These are phyloP conservation scores for Pelargonium australe DNA, from an alignment of 441 rosid species.

Conservation along the genomic window DNA sequence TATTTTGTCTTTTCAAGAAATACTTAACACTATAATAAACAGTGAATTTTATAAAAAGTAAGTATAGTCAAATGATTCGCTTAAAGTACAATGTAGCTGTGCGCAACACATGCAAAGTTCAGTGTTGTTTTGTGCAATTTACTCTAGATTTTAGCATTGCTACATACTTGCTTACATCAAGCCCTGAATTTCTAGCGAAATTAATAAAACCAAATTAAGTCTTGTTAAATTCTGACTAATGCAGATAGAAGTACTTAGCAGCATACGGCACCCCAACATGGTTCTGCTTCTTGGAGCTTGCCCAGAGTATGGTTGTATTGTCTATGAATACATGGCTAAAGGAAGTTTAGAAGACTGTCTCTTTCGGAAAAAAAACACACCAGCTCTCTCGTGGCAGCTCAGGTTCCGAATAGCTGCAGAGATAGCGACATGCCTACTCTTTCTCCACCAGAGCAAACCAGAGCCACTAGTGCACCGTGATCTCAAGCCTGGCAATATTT, in stretches of 20 bases:
- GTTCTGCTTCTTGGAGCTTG: slow-evolving; percentile 82
- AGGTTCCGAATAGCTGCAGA: slow-evolving; percentile 20
- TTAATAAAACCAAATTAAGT: too few relatives aligned
- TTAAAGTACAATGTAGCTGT: too few relatives aligned
- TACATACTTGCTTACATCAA: too few relatives aligned
- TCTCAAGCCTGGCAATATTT: slow-evolving; percentile 18
- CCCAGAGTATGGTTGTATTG: slow-evolving; percentile 70
- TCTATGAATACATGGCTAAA: slow-evolving; percentile 72
- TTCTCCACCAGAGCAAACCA: slow-evolving; percentile 20
- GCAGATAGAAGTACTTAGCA: slow-evolving; percentile 69
- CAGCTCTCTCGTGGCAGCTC: slow-evolving; percentile 54
- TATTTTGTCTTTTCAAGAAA: too few relatives aligned
- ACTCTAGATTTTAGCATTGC: too few relatives aligned
- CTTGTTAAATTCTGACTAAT: background rate
- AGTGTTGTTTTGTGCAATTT: too few relatives aligned
- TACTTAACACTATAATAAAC: too few relatives aligned
- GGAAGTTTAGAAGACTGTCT: slow-evolving; percentile 84
- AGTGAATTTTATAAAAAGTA: too few relatives aligned
- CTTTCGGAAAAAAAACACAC: slow-evolving; percentile 45
- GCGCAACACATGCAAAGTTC: too few relatives aligned
- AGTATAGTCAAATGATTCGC: too few relatives aligned
- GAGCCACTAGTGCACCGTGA: slow-evolving; percentile 18
- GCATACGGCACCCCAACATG: slow-evolving; percentile 73
- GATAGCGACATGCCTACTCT: slow-evolving; percentile 17
- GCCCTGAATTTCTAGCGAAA: too few relatives aligned